Conservation (phyloP, 805 yeast species). For the Metschnikowia aberdeeniae region DNA sequence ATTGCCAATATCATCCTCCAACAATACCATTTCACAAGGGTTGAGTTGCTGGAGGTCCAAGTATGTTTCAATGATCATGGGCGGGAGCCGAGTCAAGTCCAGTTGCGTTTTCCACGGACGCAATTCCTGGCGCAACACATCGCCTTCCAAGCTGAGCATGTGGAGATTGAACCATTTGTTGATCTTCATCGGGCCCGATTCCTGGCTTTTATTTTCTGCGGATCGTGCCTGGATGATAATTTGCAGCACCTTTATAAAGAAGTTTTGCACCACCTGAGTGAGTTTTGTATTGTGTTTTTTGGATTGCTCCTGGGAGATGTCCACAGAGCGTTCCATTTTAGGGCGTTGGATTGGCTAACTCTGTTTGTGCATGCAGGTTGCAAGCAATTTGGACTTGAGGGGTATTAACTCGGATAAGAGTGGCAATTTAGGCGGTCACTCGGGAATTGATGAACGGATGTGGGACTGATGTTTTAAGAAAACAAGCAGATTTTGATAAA, state of each 20-base stretch:
- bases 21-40: conserved; percentile 53
- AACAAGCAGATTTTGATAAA: background rate
- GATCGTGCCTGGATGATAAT: conserved; percentile 49
- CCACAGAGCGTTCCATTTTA: conserved; percentile 3
- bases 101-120: conserved; percentile 52
- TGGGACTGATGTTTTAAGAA: background rate
- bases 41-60: conserved; percentile 60
- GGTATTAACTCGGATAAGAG: too few species aligned
- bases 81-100: conserved; percentile 54
- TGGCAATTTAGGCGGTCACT: too few species aligned
- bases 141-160: conserved; percentile 29
- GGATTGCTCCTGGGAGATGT: background rate
- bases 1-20: conserved; percentile 51
- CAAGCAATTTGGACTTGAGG: background rate
- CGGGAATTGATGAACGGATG: background rate
- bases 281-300: conserved; percentile 25
- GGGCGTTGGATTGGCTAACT: background rate
- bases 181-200: conserved; percentile 23
- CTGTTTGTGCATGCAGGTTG: background rate
- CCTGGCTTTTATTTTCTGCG: conserved; percentile 17
- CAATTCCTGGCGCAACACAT: conserved; percentile 50
- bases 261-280: conserved; percentile 50
- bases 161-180: conserved; percentile 66
- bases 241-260: conserved; percentile 60
- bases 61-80: conserved; percentile 81